A percentile compares a stretch with the other conserved stretches of the same genome.
Conservation (phyloP, 148 eudicot species). For the Salicornia ramosissima region DNA sequence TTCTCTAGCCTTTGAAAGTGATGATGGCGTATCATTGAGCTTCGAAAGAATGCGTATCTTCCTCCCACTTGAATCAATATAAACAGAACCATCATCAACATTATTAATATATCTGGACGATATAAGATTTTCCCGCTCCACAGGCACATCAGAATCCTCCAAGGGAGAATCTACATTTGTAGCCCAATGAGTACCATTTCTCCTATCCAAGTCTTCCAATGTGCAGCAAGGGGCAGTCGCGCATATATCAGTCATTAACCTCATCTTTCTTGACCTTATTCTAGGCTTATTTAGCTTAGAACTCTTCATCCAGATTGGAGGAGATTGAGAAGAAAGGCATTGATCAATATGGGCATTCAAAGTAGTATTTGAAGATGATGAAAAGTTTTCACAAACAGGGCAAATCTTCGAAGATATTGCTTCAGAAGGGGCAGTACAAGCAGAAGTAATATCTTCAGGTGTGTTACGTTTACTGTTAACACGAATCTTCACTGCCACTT, state of each 20-base stretch:
- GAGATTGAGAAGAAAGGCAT: constrained; percentile 70
- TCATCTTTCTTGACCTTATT: constrained; percentile 72
- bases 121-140: constrained; percentile 12
- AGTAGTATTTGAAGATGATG: constrained; percentile 90
- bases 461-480: constrained; percentile 33
- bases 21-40: constrained; percentile 27
- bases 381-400: constrained; percentile 79
- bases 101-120: constrained; percentile 28
- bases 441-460: constrained; percentile 36
- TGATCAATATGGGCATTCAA: constrained; percentile 97
- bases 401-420: constrained; percentile 66
- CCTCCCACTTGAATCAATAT: constrained; percentile 73
- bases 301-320: constrained; percentile 38
- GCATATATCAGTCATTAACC: constrained; percentile 67
- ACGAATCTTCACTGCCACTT: constrained; percentile 42
- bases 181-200: constrained; percentile 86
- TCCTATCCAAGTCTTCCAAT: constrained; percentile 82
- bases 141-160: constrained; percentile 27
- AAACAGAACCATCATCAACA: constrained; percentile 57
- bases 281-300: constrained; percentile 51
- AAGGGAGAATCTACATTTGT: constrained; percentile 32
- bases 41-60: constrained; percentile 73
- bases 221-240: constrained; percentile 65
- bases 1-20: constrained; percentile 26
- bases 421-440: constrained; percentile 36